These are phyloP conservation scores for Aspergillus fumigatus DNA, from an alignment of 2,329 filamentous ascomycete genomes.

Conservation along the genomic window DNA sequence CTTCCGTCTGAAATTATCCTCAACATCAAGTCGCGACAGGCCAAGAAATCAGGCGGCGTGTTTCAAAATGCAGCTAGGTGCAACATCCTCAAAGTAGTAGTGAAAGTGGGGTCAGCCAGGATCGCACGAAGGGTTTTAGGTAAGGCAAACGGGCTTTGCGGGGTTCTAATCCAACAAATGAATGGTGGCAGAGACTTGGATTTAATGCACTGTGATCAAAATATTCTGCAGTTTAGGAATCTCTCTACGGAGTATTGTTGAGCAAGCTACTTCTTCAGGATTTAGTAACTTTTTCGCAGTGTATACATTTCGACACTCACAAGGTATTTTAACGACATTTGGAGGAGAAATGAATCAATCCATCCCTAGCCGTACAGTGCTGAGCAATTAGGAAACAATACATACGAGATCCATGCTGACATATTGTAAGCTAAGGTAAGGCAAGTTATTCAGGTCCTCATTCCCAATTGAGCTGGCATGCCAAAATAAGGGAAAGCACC, in stretches of 20 bases:
- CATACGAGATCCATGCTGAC: conserved; percentile 5
- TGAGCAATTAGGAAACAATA: not conserved
- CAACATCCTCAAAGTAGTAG: conserved; percentile 28
- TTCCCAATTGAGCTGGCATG: conserved; percentile 5
- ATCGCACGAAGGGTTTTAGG: conserved; percentile 30
- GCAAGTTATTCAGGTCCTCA: not conserved
- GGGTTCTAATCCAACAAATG: conserved; percentile 11
- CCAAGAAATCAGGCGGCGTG: conserved; percentile 25
- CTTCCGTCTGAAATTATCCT: not conserved
- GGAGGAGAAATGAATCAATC: no score
- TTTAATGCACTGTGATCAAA: not conserved
- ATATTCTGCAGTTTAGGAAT: not conserved
- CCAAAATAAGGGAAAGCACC: conserved; percentile 9
- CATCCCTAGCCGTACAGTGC: no score
- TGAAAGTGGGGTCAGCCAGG: conserved; percentile 25
- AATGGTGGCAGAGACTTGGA: conserved; percentile 1
- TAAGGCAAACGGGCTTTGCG: conserved; percentile 22
- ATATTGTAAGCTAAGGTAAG: not conserved
- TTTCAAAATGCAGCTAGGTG: conserved; percentile 18
- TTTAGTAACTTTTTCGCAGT: not conserved
- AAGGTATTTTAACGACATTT: not conserved
- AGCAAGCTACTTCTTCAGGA: no score
- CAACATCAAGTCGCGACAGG: not conserved
- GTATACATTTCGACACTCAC: not conserved
- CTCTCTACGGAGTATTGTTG: not conserved